Evolutionary conservation across 2,329 filamentous ascomycete species (phyloP).

Genomic region (Talaromyces sp.): DNA sequence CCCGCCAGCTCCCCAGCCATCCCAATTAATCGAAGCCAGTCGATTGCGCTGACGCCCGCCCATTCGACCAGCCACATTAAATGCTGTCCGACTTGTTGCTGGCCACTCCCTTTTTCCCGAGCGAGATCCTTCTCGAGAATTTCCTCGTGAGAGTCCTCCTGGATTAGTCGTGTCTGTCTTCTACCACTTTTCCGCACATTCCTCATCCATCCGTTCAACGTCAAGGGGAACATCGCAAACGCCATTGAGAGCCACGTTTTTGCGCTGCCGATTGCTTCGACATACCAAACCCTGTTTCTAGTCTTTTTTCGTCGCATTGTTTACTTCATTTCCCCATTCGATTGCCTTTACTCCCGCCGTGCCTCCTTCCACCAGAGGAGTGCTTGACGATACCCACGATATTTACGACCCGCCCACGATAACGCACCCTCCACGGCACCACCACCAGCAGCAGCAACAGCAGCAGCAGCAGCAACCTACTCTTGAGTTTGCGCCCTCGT

Average conservation of each 20-base stretch:
- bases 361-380: constrained; percentile 38
- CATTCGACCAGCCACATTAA: constrained; percentile 20
- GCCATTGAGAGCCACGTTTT: background rate
- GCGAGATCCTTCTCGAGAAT: background rate
- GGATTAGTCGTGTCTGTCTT: constrained; percentile 12
- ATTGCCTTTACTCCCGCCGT: constrained; percentile 31
- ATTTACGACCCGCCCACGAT: constrained; percentile 46
- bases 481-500: constrained; percentile 40
- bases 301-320: constrained; percentile 27
- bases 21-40: constrained; percentile 26
- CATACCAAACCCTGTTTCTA: background rate
- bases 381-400: constrained; percentile 52
- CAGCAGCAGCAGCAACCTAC: constrained; percentile 46
- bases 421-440: constrained; percentile 41
- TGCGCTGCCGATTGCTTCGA: background rate
- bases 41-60: constrained; percentile 8
- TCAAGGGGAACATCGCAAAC: constrained; percentile 4
- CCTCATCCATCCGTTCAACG: constrained; percentile 6
- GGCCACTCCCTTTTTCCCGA: background rate
- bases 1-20: constrained; percentile 31
- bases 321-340: constrained; percentile 22
- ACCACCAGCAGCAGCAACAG: constrained; percentile 48
- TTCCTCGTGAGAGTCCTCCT: background rate
- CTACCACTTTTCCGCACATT: constrained; percentile 23
- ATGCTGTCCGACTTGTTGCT: constrained; percentile 5